phyloP scores from a whole-genome alignment of 192 early-diverging fungal genomes.

The Backusella tarrabulga region DNA sequence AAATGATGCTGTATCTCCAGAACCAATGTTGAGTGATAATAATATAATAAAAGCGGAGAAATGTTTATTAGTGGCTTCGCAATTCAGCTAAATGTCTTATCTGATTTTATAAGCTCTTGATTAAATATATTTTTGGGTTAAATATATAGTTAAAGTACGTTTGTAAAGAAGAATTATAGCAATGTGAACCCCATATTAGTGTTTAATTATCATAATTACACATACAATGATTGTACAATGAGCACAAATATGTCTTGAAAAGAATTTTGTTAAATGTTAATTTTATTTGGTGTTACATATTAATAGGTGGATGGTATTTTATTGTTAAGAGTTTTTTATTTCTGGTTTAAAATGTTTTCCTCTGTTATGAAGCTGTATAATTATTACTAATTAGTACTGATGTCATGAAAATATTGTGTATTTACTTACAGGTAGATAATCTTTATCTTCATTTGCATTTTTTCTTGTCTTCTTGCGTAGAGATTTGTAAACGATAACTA shows the following conservation, averaged over 20 bases:
- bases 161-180: background rate
- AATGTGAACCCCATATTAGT: background rate
- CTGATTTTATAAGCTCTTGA: background rate
- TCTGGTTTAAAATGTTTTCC: background rate
- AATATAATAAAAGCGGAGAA: too few relatives aligned
- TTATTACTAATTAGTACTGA: background rate
- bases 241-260: background rate
- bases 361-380: background rate
- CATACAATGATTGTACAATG: background rate
- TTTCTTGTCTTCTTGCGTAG: background rate
- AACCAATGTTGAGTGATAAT: too few relatives aligned
- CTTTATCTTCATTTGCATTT: background rate
- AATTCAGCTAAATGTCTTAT: background rate
- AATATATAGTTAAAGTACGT: too few relatives aligned
- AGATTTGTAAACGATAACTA: background rate
- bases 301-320: background rate
- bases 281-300: conserved; percentile 2
- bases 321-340: background rate
- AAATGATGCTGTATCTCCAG: too few relatives aligned
- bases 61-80: background rate
- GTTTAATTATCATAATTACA: background rate
- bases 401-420: background rate
- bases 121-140: too few relatives aligned
- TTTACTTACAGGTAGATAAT: background rate
- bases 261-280: background rate